These are phyloP conservation scores for Trematosphaeria pertusa DNA, from an alignment of 2,329 filamentous ascomycete species.

Conservation along the genomic window DNA sequence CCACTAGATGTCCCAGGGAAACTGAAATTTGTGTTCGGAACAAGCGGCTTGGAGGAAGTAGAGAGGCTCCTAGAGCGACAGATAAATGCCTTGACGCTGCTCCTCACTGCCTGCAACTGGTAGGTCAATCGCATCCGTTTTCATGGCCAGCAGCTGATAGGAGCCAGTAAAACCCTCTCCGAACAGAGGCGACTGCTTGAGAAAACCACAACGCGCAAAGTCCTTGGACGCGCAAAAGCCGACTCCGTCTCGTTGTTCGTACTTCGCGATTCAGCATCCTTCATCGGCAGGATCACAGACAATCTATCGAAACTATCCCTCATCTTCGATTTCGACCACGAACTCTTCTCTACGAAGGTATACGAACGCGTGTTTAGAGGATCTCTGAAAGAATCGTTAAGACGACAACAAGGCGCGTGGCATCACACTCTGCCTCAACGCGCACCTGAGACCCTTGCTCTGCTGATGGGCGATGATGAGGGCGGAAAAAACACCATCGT, in stretches of 20 bases:
- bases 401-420: neutral
- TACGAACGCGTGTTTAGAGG: conserved; percentile 11
- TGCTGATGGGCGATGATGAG: neutral
- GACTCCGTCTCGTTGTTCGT: conserved; percentile 20
- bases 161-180: conserved; percentile 11
- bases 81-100: conserved; percentile 19
- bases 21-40: conserved; percentile 16
- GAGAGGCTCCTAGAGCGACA: conserved; percentile 23
- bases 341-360: conserved; percentile 14
- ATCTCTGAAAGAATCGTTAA: neutral
- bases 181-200: conserved; percentile 16
- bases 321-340: conserved; percentile 19
- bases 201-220: conserved; percentile 10
- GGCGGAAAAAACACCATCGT: neutral
- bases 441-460: neutral
- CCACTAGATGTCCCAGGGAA: conserved; percentile 4
- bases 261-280: conserved; percentile 13
- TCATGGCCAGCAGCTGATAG: neutral
- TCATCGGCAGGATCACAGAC: conserved; percentile 10
- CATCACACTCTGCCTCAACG: too few species aligned
- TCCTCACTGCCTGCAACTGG: conserved; percentile 24
- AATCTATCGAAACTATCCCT: conserved; percentile 22
- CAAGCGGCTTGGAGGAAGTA: conserved; percentile 9
- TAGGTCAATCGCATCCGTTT: conserved; percentile 3
- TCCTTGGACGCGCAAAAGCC: conserved; percentile 6